Conservation (phyloP, 2,329 filamentous ascomycete genomes). For the Aspergillus calidoustus region DNA sequence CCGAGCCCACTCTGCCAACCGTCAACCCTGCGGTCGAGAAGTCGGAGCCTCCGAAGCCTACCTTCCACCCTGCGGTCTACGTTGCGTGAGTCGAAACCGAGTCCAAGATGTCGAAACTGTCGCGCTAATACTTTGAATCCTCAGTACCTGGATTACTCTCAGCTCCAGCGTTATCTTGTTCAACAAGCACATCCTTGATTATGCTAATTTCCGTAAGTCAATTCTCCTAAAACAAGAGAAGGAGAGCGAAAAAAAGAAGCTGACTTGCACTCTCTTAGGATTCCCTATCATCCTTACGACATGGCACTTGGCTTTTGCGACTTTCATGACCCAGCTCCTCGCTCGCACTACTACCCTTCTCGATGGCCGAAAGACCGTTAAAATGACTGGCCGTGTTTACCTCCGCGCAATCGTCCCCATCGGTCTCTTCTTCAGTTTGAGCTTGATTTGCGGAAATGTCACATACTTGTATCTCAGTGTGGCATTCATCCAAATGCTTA, state of each 20-base stretch:
- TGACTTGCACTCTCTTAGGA: conserved; percentile 32
- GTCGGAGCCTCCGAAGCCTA: conserved; percentile 64
- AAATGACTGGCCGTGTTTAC: conserved; percentile 95
- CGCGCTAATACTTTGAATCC: conserved; percentile 21
- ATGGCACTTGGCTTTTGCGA: conserved; percentile 94
- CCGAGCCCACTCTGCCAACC: conserved; percentile 69
- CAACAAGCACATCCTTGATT: conserved; percentile 98
- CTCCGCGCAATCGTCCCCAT: conserved; percentile 92
- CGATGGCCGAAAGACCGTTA: conserved; percentile 92
- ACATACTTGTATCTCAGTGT: conserved; percentile 94
- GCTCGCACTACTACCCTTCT: conserved; percentile 87
- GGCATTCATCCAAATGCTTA: conserved; percentile 98
- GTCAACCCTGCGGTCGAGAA: conserved; percentile 79
- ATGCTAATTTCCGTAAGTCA: conserved; percentile 75
- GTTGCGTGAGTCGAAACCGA: conserved; percentile 59
- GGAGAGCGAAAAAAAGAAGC: conserved; percentile 5
- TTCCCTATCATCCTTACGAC: conserved; percentile 76
- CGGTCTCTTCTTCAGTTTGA: conserved; percentile 92
- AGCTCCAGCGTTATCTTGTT: conserved; percentile 96
- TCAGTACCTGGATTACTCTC: conserved; percentile 86
- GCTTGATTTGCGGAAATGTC: conserved; percentile 93
- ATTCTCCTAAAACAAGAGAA: background rate
- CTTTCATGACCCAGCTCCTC: conserved; percentile 90
- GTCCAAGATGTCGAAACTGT: background rate
- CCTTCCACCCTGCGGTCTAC: conserved; percentile 83